Percentiles rank a stretch among this genome's conserved stretches.
Conservation (phyloP, 441 rosid species). For the Populus tomentosa region DNA sequence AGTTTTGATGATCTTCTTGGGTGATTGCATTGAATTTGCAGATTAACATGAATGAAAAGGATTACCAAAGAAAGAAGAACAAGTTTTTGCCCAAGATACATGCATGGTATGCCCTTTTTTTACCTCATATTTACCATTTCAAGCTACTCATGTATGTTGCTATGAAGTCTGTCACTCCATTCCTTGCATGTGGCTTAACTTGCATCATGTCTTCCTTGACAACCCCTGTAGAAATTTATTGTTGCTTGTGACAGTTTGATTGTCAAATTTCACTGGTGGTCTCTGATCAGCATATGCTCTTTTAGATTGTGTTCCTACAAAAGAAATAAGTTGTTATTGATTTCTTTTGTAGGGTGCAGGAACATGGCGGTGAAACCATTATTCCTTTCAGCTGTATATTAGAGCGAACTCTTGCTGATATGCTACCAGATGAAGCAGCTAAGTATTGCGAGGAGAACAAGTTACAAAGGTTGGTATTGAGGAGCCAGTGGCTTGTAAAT, state of each 20-base stretch:
- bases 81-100: constrained; percentile 98
- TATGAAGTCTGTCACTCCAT: not conserved
- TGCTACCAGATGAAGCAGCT: constrained; percentile 70
- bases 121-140: not conserved
- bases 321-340: not conserved
- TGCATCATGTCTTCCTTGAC: not conserved
- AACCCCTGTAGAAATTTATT: not conserved
- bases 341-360: constrained; percentile 75
- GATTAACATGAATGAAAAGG: constrained; percentile 96
- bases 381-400: constrained; percentile 89
- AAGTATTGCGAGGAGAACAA: constrained; percentile 98
- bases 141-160: not conserved
- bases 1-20: not conserved
- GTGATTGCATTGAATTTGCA: constrained; percentile 21
- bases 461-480: constrained; percentile 73
- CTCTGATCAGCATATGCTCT: not conserved
- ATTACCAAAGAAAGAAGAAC: constrained; percentile 97
- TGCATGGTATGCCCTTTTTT: constrained; percentile 62
- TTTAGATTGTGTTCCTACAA: not conserved
- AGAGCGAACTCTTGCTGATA: constrained; percentile 83
- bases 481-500: not conserved
- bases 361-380: constrained; percentile 88
- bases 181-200: not conserved
- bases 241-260: not conserved
- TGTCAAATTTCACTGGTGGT: not conserved